phyloP scores from a whole-genome alignment of 305 asterid species.

The Fraxinus floribunda region DNA sequence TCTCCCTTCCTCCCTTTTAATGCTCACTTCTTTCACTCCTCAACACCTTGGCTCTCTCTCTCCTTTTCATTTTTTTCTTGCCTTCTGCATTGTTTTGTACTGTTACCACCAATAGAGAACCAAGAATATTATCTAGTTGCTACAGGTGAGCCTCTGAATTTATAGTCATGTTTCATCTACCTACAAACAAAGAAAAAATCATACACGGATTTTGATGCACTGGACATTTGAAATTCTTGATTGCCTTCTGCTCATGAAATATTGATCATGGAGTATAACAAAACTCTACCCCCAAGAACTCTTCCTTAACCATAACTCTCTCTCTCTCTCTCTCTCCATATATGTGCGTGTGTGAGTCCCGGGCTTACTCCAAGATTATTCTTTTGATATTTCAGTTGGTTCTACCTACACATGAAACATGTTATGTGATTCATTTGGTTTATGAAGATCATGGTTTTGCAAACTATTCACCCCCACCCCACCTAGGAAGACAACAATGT shows the following conservation, averaged over 20 bases:
- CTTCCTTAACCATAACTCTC: not conserved
- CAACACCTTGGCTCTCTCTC: not conserved
- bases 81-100: slow-evolving; percentile 27
- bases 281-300: not conserved
- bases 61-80: not conserved
- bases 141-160: slow-evolving; percentile 27
- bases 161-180: not conserved
- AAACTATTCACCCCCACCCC: not conserved
- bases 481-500: not conserved
- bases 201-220: not conserved
- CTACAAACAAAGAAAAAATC: not conserved
- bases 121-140: not conserved
- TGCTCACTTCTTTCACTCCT: slow-evolving; percentile 27
- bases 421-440: not conserved
- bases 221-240: not conserved
- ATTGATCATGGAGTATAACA: not conserved
- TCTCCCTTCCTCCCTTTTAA: slow-evolving; percentile 19
- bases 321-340: not conserved
- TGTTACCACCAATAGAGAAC: not conserved
- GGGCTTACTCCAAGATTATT: not conserved
- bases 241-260: not conserved
- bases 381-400: not conserved
- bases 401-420: not conserved
- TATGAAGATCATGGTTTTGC: not conserved
- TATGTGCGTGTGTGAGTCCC: not conserved